These are phyloP conservation scores for Chaetoceros tenuissimus DNA, from an alignment of 108 stramenopile species.

Conservation along the genomic window DNA sequence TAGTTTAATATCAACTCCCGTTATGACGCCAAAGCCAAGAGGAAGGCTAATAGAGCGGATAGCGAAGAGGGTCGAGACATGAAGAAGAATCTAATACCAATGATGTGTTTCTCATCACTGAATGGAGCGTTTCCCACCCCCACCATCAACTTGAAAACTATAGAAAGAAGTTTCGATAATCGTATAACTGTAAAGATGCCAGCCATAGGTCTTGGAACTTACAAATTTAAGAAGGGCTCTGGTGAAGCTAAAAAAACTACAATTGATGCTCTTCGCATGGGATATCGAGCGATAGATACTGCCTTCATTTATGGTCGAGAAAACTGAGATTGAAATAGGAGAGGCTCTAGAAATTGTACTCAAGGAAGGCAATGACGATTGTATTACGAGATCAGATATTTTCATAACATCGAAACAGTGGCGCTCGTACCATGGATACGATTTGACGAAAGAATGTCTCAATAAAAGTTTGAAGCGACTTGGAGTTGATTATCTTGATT, in stretches of 20 bases:
- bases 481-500: slow-evolving; percentile 45
- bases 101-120: too few species aligned
- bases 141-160: slow-evolving; percentile 4
- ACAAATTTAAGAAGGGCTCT: slow-evolving; percentile 40
- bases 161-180: too few species aligned
- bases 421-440: slow-evolving; percentile 76
- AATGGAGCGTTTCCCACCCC: slow-evolving; percentile 1
- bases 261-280: slow-evolving; percentile 39
- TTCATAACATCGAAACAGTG: slow-evolving; percentile 76
- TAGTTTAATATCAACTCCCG: too few species aligned
- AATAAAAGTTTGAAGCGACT: slow-evolving; percentile 47
- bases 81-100: too few species aligned
- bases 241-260: slow-evolving; percentile 25
- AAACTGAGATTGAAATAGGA: slow-evolving; percentile 60
- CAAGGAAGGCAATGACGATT: slow-evolving; percentile 11
- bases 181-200: too few species aligned
- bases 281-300: slow-evolving; percentile 64
- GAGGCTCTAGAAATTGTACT: slow-evolving; percentile 47
- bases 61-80: too few species aligned
- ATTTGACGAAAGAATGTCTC: slow-evolving; percentile 47
- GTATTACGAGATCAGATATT: slow-evolving; percentile 29
- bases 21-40: too few species aligned
- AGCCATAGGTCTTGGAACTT: slow-evolving; percentile 68
- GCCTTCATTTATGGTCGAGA: slow-evolving; percentile 76
- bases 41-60: too few species aligned